Conservation (phyloP, 2,329 filamentous ascomycete genomes). For the Celoporthe dispersa region DNA sequence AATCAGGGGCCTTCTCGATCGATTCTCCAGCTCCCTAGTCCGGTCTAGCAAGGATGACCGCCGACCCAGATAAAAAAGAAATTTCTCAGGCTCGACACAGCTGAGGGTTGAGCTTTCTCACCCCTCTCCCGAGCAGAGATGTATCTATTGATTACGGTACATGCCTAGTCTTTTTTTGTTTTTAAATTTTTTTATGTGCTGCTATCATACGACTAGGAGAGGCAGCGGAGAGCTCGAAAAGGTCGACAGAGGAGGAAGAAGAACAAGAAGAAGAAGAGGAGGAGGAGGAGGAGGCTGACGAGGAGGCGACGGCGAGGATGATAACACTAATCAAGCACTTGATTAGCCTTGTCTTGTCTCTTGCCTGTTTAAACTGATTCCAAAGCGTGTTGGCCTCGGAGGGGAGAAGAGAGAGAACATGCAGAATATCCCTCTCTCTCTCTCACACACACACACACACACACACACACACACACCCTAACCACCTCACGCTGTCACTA, state of each 20-base stretch:
- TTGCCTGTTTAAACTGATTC: not conserved
- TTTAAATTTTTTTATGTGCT: no score
- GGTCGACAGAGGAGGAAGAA: not conserved
- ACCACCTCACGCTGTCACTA: no score
- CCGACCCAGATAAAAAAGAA: slow-evolving; percentile 25
- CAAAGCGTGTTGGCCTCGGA: not conserved
- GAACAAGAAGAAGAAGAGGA: no score
- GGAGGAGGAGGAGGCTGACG: not conserved
- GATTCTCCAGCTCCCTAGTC: slow-evolving; percentile 11
- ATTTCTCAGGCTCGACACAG: slow-evolving; percentile 9
- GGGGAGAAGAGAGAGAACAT: not conserved
- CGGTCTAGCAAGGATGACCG: not conserved
- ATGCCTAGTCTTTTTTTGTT: not conserved
- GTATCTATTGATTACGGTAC: no score
- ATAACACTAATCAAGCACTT: not conserved
- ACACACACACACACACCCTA: no score
- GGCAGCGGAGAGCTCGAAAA: not conserved
- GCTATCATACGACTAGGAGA: not conserved
- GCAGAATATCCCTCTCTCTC: not conserved
- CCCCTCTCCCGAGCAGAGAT: not conserved
- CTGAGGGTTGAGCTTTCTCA: not conserved
- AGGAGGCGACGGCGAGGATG: not conserved
- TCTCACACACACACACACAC: no score
- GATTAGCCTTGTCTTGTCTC: not conserved
- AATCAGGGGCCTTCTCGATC: slow-evolving; percentile 4